Evolutionary conservation across 805 yeast species (phyloP), one percentile per base, ranked within the genome.

Genomic region (Kregervanrija fluxuum): DNA sequence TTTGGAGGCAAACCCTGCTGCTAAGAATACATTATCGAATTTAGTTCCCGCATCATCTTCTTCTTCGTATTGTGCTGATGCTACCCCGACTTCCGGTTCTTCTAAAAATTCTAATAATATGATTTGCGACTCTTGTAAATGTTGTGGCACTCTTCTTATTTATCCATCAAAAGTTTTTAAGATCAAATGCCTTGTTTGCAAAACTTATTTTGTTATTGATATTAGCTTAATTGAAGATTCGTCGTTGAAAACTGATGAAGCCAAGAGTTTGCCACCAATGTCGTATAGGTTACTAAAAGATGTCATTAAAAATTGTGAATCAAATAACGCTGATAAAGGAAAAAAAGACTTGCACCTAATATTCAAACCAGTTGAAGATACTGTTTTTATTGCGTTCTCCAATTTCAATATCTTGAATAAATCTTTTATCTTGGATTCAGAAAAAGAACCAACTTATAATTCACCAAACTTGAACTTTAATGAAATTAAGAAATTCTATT

Each of bases 291-390:
- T 35, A 28, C 35, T 11, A 37, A 40, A n/a, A 28, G 14, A 30
- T 30, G 13, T 22, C 6, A 22, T 22, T 22, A 22, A 22, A 22
- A 22, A 22, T 6, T 22, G 28, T 22, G 28, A 22, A 6, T 22
- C 28, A 22, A 22, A 6, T 6, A 22, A 22, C 8, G 6, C 6
- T 22, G 28, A 22, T 22, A 22, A 22, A 22, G 28, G 6, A 6
- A 22, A 22, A 22, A 22, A 2, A 5, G 28, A 22, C 28, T 22
- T 22, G 28, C 28, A 22, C 28, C 8, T 5, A 6, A 22, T 40
- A 3, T 74, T 75, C 55, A 69, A 66, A 38, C 79, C 83, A 0
- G 62, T 85, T 16, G 79, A 77, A 36, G 60, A 56, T 2, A 70
- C 73, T 43, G 54, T 85, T 9, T 60, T 59, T 28, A 52, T 54